A percentile compares a stretch with the other conserved stretches of the same genome.
Evolutionary conservation across 2,329 filamentous ascomycete genomes (phyloP).

Genomic region (Aspergillus terreus): DNA sequence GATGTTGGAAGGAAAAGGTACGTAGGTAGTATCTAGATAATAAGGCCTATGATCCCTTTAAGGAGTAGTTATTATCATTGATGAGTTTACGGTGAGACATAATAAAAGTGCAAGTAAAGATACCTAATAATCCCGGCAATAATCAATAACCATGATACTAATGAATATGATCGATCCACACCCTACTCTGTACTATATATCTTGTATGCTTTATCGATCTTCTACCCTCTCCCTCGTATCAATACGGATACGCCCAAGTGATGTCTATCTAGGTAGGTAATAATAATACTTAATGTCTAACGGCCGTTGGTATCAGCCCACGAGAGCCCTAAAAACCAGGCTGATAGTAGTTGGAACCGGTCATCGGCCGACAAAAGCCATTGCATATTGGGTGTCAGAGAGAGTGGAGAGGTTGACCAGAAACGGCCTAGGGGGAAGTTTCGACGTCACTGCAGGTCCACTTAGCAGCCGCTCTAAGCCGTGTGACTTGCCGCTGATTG

Average conservation of each 20-base stretch:
- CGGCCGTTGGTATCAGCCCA: background rate
- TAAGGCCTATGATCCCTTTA: no score
- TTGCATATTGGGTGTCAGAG: constrained; percentile 9
- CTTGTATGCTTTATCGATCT: background rate
- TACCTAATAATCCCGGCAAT: background rate
- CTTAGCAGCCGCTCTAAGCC: constrained; percentile 12
- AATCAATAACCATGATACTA: background rate
- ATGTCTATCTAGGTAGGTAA: background rate
- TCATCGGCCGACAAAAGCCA: constrained; percentile 9
- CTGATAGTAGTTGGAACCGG: constrained; percentile 6
- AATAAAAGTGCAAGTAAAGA: background rate
- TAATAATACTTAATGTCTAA: background rate
- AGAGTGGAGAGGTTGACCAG: constrained; percentile 4
- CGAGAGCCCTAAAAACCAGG: constrained; percentile 7
- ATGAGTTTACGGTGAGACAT: background rate
- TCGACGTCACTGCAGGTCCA: constrained; percentile 14
- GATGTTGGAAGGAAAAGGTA: no score
- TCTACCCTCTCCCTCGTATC: background rate
- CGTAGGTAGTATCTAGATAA: no score
- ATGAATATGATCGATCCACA: background rate
- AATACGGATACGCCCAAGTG: background rate
- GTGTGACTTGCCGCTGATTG: constrained; percentile 6
- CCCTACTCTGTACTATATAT: no score
- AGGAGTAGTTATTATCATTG: background rate
- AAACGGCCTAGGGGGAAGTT: constrained; percentile 10